Base-by-base conservation (phyloP, 805 yeast genomes). In the Debaryomyces prosopidis region DNA sequence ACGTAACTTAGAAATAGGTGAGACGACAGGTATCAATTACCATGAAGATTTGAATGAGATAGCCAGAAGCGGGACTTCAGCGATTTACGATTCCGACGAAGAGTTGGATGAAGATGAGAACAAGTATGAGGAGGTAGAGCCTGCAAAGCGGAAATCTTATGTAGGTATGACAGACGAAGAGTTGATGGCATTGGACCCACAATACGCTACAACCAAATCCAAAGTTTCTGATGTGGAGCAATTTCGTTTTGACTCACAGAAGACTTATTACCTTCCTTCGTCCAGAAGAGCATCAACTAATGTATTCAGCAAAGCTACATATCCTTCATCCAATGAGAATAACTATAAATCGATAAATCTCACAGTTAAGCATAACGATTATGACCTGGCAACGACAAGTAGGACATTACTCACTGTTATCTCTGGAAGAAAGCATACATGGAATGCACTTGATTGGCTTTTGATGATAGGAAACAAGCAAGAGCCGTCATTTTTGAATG, bases 101-200 rank as follows among this genome's bases (percentile, higher is more conserved):
- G 35, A 27, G 3, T 6, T 7, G 9, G 31, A 15, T 18, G 28
- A 31, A 18, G 41, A 38, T 5, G 37, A 32, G 46, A 17, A 11
- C 14, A 28, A 10, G 3, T n/a, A 15, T 12, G 26, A 16, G 36
- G 27, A 18, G 30, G 39, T 23, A 12, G 39, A 23, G 4, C 39
- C 39, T 11, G 34, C 17, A 18, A 50, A 77, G 20, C 60, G 79
- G 44, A 76, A 78, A 51, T 72, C 78, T 38, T 73, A 75, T 51
- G 68, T 75, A 28, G 79, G 69, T 12, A 74, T 80, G 81, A 68
- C 82, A 12, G 70, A 76, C 55, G 80, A 76, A 45, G 84, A 80
- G 57, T 63, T 80, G 46, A 57, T 79, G 61, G 80, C 77, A 10
- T 62, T 80, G 48, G 85, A 80, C 58, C 74, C 79, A 1, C 84